Evolutionary conservation across 257 asterid genomes (phyloP).

Genomic region (Haberlea rhodopensis): DNA sequence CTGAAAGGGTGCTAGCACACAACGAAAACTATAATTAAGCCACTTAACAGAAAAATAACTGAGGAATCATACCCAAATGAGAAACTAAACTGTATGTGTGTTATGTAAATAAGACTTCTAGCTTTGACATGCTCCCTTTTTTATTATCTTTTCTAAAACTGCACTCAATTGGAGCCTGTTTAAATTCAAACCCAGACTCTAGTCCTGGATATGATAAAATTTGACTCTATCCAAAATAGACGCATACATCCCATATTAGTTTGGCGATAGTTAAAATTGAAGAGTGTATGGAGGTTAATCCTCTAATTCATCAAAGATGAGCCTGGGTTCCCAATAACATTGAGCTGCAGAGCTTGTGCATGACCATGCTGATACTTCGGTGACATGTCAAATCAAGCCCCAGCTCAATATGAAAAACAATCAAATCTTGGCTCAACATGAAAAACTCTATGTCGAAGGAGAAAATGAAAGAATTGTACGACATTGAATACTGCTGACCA

Average conservation of each 20-base stretch:
- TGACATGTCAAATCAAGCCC: neutral
- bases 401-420: neutral
- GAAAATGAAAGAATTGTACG: neutral
- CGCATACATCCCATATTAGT: neutral
- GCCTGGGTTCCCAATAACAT: neutral
- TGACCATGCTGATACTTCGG: neutral
- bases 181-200: neutral
- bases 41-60: slow-evolving; percentile 15
- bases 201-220: neutral
- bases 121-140: neutral
- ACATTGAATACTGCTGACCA: neutral
- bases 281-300: neutral
- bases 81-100: neutral
- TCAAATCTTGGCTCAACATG: neutral
- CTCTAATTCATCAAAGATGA: neutral
- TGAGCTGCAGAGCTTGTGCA: neutral
- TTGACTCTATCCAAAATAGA: neutral
- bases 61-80: slow-evolving; percentile 2
- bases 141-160: neutral
- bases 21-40: slow-evolving; percentile 15
- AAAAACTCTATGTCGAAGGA: no score
- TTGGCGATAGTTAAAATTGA: neutral
- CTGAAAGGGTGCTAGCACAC: slow-evolving; percentile 4
- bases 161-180: neutral
- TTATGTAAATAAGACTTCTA: slow-evolving; percentile 2